phyloP scores from a whole-genome alignment of 768 basidiomycete species.

The Mycena rosella region DNA sequence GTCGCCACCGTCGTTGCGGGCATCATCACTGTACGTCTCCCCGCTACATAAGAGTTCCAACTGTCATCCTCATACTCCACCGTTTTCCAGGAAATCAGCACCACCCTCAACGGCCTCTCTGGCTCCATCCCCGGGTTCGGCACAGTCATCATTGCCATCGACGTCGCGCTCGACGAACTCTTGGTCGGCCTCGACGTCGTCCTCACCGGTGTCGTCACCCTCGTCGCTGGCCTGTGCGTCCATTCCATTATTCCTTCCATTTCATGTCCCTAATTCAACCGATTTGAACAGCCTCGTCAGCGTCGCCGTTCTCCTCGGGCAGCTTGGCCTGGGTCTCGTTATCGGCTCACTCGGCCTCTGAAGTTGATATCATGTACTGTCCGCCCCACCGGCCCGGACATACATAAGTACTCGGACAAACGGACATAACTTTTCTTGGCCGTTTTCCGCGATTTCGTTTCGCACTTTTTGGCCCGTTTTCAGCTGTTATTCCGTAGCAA shows the following conservation, averaged over 20 bases:
- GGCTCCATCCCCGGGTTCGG: slow-evolving; percentile 36
- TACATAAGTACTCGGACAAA: slow-evolving; percentile 1
- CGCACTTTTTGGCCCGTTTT: slow-evolving; percentile 14
- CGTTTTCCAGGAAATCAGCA: slow-evolving; percentile 32
- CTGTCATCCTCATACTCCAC: slow-evolving; percentile 12
- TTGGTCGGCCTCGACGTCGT: slow-evolving; percentile 34
- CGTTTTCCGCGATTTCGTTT: slow-evolving; percentile 17
- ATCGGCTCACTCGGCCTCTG: too few relatives aligned
- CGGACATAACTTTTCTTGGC: slow-evolving; percentile 21
- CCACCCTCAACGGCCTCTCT: slow-evolving; percentile 34
- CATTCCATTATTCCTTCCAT: slow-evolving; percentile 22
- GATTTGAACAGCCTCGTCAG: slow-evolving; percentile 38
- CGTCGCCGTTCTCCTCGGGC: slow-evolving; percentile 12
- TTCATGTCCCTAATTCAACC: slow-evolving; percentile 37
- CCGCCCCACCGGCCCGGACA: background rate
- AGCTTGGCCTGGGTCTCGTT: slow-evolving; percentile 12
- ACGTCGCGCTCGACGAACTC: slow-evolving; percentile 38
- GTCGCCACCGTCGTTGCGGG: background rate
- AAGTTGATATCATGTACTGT: slow-evolving; percentile 21
- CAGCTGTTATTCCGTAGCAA: slow-evolving; percentile 15
- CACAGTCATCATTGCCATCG: slow-evolving; percentile 34
- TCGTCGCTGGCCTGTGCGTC: slow-evolving; percentile 40
- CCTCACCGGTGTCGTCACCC: slow-evolving; percentile 40
- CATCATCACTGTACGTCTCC: slow-evolving; percentile 25
- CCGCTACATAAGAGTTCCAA: slow-evolving; percentile 4